Percentiles rank a stretch among this genome's conserved stretches.
Conservation (phyloP, 2,329 filamentous ascomycete species). For the Fusarium metavorans region DNA sequence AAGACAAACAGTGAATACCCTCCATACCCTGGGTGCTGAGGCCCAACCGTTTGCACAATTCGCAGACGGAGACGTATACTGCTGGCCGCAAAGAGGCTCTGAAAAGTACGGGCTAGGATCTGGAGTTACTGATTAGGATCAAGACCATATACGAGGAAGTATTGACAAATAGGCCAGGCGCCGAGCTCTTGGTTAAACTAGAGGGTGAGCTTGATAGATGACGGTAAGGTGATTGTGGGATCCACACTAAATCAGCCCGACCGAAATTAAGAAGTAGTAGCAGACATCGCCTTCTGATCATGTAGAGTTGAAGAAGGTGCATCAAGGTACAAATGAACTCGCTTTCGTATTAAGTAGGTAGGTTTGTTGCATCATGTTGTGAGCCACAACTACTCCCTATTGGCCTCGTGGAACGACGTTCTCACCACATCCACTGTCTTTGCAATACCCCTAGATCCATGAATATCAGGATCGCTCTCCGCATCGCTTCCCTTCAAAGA, state of each 20-base stretch:
- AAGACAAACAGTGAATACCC: too few species aligned
- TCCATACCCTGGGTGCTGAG: too few species aligned
- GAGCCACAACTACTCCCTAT: not conserved
- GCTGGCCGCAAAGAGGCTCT: not conserved
- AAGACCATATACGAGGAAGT: not conserved
- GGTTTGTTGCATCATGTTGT: not conserved
- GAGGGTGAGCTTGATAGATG: not conserved
- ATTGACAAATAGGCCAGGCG: not conserved
- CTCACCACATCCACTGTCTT: conserved; percentile 3
- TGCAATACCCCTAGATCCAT: conserved; percentile 6
- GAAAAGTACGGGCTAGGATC: not conserved
- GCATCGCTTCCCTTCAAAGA: conserved; percentile 10
- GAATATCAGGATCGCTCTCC: conserved; percentile 6
- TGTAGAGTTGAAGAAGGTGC: not conserved
- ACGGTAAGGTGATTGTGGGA: not conserved
- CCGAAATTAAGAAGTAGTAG: not conserved
- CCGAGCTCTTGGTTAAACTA: not conserved
- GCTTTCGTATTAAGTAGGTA: not conserved
- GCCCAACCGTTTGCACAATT: too few species aligned
- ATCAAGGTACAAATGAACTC: not conserved
- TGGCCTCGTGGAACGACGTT: conserved; percentile 11
- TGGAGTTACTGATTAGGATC: not conserved
- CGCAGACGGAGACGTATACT: too few species aligned
- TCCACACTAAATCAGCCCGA: not conserved
- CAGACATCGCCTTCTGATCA: not conserved